These are phyloP conservation scores for Sesbania bispinosa DNA, from an alignment of 306 rosid genomes.

Conservation along the genomic window DNA sequence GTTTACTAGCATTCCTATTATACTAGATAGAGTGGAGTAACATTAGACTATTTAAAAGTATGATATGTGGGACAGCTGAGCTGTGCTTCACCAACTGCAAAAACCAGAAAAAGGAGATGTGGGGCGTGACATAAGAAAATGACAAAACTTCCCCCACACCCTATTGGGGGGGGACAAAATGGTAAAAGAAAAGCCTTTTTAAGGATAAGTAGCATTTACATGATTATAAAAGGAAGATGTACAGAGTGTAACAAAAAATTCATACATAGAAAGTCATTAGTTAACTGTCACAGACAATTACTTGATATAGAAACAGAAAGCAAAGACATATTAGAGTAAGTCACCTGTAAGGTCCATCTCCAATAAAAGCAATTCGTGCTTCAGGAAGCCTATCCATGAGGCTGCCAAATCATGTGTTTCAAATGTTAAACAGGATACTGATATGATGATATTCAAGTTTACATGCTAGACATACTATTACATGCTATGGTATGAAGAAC, in stretches of 20 bases:
- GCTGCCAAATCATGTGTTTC: constrained; percentile 47
- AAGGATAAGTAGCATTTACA: background rate
- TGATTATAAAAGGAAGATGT: background rate
- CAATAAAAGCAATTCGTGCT: constrained; percentile 86
- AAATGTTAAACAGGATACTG: constrained; percentile 24
- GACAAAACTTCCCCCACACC: background rate
- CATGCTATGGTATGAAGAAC: background rate
- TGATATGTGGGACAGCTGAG: background rate
- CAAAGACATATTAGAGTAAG: too few species aligned
- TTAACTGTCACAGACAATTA: background rate
- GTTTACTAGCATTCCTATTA: too few species aligned
- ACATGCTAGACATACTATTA: background rate
- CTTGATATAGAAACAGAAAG: too few species aligned
- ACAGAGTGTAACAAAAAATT: background rate
- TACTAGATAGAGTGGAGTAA: too few species aligned
- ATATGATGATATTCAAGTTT: background rate
- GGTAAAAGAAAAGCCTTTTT: background rate
- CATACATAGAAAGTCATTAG: background rate
- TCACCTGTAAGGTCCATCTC: constrained; percentile 99
- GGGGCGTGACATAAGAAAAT: background rate
- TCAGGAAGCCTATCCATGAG: constrained; percentile 90
- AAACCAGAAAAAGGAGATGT: background rate
- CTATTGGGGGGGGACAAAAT: background rate
- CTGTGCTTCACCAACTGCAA: background rate
- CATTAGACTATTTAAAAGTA: background rate